These are phyloP conservation scores for Tetradesmus obliquus DNA, from an alignment of 139 green algal species.

Conservation along the genomic window DNA sequence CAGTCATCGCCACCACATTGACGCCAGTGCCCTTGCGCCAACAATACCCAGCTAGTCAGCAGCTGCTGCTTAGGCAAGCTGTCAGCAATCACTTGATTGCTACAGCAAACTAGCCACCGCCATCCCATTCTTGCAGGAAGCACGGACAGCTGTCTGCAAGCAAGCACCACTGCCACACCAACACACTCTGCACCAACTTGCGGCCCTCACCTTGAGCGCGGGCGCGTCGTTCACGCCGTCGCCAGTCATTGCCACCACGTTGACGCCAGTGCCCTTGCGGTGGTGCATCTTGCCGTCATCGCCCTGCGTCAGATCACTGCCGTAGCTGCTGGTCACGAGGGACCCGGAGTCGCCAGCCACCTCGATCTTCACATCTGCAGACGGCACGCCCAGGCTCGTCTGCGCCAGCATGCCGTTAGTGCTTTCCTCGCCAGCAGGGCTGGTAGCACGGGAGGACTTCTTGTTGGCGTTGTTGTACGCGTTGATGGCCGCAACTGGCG, in stretches of 20 bases:
- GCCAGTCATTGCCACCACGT: slow-evolving; percentile 58
- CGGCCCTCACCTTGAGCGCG: slow-evolving; percentile 64
- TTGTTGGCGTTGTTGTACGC: neutral
- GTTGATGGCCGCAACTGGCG: neutral
- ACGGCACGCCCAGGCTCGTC: neutral
- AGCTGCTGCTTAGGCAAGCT: neutral
- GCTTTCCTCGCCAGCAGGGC: too few relatives aligned
- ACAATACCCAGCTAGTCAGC: neutral
- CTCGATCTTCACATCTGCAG: neutral
- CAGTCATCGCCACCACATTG: slow-evolving; percentile 55
- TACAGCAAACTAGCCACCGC: too few relatives aligned
- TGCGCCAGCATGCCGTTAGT: neutral
- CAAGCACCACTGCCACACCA: neutral
- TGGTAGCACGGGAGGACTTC: neutral
- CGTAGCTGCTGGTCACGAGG: neutral
- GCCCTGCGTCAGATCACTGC: neutral
- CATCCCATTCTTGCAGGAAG: too few relatives aligned
- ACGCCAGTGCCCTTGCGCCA: neutral
- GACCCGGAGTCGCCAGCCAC: neutral
- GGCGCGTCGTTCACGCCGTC: slow-evolving; percentile 80
- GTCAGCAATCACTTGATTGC: neutral
- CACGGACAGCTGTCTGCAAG: neutral
- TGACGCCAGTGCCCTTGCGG: neutral
- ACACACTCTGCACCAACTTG: neutral
- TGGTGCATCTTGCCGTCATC: neutral